Base-by-base conservation (phyloP, 176 grass and related monocot genomes). In the Pontederia crassipes region DNA sequence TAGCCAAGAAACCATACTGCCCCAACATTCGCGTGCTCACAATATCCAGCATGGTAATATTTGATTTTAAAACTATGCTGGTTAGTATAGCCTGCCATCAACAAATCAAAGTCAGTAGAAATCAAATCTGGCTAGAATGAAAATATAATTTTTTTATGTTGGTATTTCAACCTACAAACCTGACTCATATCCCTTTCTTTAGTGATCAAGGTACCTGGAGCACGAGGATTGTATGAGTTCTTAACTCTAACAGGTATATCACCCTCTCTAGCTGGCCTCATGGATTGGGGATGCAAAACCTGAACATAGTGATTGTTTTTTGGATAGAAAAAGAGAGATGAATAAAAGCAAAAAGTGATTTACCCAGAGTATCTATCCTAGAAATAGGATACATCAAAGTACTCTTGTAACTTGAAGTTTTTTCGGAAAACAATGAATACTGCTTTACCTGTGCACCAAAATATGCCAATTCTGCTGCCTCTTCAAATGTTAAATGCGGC, bases 231-330 rank as follows among this genome's bases (percentile, higher is more conserved):
- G 76, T 98, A 98, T 12, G 88, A 98, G 70, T 98, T 98, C 74
- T 98, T 92, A 58, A 98, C 93, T 68, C 93, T 86, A 75, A 98
- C 88, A 29, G 93, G 87, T 74, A 85, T 89, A 72, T 92, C 88
- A 69, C 88, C 83, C 74, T 92, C 93, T 74, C 82, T 89, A 74
- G 88, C 93, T 68, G 93, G 88, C 73, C 85, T 83, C 84, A 98
- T 86, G 28, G 94, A 98, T 58, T 98, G 94, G 58, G 88, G 84
- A 74, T 89, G 94, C 58, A 93, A 81, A 76, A 98, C 85, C 88
- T 98, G 55, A 52, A 74, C 60, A 14, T 32, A 45, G 16, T 48
- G 17, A 55, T 28, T 13, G 32, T 10, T 35, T 13, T 28, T 26
- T 8, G n/a, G 8, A 48, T 10, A 49, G 55, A 50, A 20, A 28